Base-by-base conservation (phyloP, 2,329 filamentous ascomycete genomes). In the Colletotrichum sp. region DNA sequence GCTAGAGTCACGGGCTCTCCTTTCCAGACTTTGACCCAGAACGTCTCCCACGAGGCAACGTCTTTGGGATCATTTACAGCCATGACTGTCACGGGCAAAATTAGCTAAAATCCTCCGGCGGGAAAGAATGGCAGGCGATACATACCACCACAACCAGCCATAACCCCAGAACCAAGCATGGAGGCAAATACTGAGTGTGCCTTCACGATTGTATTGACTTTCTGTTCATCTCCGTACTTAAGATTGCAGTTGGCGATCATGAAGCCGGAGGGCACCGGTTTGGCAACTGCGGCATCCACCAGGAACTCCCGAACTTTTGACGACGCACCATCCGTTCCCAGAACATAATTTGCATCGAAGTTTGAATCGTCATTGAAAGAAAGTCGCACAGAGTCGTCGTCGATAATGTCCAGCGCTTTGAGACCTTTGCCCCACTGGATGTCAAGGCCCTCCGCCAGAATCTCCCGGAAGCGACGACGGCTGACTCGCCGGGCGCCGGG, bases 11-110 rank as follows among this genome's bases (percentile, higher is more conserved):
- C 70, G 3, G 76, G 43, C 10, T 80, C 77, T 25, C 80, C 81
- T 6, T 76, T 77, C 83, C 83, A 86, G 67, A 85, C 79, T 75
- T 84, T 84, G 71, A 82, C 76, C 83, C 83, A 85, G 39, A 83
- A 83, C 1, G 78, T 80, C n/a, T 81, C 82, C 83, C 83, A 85
- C 5, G 76, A 71, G 9, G 79, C 74, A 43, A 76, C 65, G 27
- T 84, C 78, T 18, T 78, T 65, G 2, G 80, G 77, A 25, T 81
- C 73, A 5, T 79, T 70, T 5, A 78, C 81, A 13, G 80, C 77
- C 68, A 81, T 75, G 4, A 82, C 80, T 81, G 25, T 43, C n/a
- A 25, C 3, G 25, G 30, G 28, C 48, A 30, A 22, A 32, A 32
- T 71, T 22, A 66, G 22, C 16, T 8, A 3, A 3, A 22, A 32